Conservation (phyloP, 2,329 filamentous ascomycete species). For the Botryotinia narcissicola region DNA sequence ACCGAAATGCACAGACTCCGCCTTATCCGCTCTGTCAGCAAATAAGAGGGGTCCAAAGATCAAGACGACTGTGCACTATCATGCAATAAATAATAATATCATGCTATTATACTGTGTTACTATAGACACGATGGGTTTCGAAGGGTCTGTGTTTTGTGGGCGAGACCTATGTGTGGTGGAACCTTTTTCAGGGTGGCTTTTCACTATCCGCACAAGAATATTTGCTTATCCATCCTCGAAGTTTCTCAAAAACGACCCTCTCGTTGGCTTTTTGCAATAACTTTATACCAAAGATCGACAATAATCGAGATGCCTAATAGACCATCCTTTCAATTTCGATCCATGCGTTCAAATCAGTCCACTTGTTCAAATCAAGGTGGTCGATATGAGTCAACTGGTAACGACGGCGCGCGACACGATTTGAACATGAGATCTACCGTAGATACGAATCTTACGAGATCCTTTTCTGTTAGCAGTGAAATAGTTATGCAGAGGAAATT, state of each 20-base stretch:
- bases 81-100: constrained; percentile 16
- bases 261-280: background rate
- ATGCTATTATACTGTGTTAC: background rate
- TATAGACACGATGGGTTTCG: background rate
- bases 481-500: background rate
- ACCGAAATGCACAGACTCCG: constrained; percentile 1
- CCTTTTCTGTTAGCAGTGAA: background rate
- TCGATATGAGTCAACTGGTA: background rate
- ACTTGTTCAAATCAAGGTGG: background rate
- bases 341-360: background rate
- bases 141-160: background rate
- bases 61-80: constrained; percentile 7
- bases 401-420: background rate
- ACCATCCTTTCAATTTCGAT: background rate
- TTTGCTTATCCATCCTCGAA: background rate
- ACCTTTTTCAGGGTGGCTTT: background rate
- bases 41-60: background rate
- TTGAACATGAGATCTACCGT: background rate
- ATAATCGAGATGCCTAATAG: background rate
- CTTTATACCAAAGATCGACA: background rate
- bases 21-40: background rate
- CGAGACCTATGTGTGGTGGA: background rate
- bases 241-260: background rate
- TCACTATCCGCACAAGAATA: background rate
- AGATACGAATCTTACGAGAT: background rate